Percentiles rank a stretch among this genome's conserved stretches.
Conservation (phyloP, 805 yeast genomes). For the Soucietia sequanensis region DNA sequence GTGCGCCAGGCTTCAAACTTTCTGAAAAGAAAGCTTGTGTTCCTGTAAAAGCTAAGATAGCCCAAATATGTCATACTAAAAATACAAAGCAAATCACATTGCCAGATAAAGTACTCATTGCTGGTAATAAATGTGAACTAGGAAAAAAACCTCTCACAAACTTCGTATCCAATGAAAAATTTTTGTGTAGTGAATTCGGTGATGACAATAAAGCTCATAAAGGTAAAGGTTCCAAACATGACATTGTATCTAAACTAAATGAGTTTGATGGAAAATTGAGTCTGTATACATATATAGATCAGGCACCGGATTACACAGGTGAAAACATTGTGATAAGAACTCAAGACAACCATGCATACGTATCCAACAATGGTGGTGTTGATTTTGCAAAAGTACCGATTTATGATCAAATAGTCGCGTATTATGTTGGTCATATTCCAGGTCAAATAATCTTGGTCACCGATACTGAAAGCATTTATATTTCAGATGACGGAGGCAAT, state of each 20-base stretch:
- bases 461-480: conserved; percentile 46
- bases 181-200: conserved; percentile 38
- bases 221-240: conserved; percentile 6
- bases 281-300: conserved; percentile 62
- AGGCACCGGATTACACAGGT: conserved; percentile 32
- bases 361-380: conserved; percentile 57
- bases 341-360: conserved; percentile 46
- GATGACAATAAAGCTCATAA: no score
- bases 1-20: conserved; percentile 48
- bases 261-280: conserved; percentile 52
- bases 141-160: conserved; percentile 20
- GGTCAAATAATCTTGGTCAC: conserved; percentile 59
- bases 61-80: conserved; percentile 20
- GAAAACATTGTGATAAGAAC: conserved; percentile 59
- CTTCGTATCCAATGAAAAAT: conserved; percentile 21
- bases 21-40: conserved; percentile 48
- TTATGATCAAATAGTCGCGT: conserved; percentile 31
- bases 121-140: conserved; percentile 45
- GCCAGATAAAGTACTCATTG: conserved; percentile 40
- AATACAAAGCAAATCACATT: conserved; percentile 21
- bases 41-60: conserved; percentile 23
- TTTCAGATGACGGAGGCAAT: conserved; percentile 68
- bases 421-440: conserved; percentile 52
- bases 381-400: conserved; percentile 33
- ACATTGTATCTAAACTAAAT: conserved; percentile 38